These are phyloP conservation scores for Podospora sp. DNA, from an alignment of 495 filamentous ascomycete genomes.

Conservation along the genomic window DNA sequence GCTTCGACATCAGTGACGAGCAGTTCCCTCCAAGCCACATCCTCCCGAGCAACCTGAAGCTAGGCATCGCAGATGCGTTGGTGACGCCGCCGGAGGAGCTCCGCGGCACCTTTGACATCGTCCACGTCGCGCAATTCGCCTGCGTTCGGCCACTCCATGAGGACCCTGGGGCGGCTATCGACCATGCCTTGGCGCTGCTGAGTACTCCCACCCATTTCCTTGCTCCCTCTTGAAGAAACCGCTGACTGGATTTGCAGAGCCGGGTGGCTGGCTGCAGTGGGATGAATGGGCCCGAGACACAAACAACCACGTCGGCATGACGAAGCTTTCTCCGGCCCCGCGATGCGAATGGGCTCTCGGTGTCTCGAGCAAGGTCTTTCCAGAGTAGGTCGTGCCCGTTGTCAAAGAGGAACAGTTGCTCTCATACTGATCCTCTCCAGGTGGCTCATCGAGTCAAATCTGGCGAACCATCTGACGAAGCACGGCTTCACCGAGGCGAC, in stretches of 20 bases:
- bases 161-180: constrained; percentile 16
- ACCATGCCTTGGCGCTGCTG: constrained; percentile 13
- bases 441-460: constrained; percentile 10
- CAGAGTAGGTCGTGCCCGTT: constrained; percentile 1
- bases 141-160: constrained; percentile 15
- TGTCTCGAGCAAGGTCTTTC: constrained; percentile 16
- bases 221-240: background rate
- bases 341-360: constrained; percentile 13
- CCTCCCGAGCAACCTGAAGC: background rate
- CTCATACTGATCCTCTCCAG: background rate
- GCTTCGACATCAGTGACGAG: constrained; percentile 22
- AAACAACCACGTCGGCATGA: constrained; percentile 10
- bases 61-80: constrained; percentile 16
- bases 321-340: constrained; percentile 3
- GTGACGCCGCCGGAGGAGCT: background rate
- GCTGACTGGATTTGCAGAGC: constrained; percentile 7
- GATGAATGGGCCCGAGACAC: constrained; percentile 18
- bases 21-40: constrained; percentile 14
- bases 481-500: constrained; percentile 9
- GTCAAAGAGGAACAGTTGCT: background rate
- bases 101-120: constrained; percentile 15
- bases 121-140: constrained; percentile 20
- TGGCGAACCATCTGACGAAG: constrained; percentile 7
- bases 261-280: constrained; percentile 21
- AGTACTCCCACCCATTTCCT: background rate